Percentiles rank a stretch among this genome's conserved stretches.
Evolutionary conservation across 768 basidiomycete genomes (phyloP).

Genomic region (Amanita phalloides): DNA sequence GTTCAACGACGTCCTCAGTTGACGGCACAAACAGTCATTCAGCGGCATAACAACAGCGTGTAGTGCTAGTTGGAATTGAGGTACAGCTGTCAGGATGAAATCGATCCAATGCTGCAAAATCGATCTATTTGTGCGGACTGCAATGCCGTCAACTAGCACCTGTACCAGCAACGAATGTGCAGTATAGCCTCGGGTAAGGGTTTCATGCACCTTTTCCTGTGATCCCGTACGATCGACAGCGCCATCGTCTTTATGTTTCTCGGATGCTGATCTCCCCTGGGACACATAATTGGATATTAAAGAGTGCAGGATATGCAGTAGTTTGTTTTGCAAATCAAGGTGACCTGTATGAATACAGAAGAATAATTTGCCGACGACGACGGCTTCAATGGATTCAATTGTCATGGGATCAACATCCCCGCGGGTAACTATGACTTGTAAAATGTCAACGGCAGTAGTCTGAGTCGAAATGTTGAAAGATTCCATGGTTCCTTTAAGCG

Average conservation of each 20-base stretch:
- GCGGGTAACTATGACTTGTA: constrained; percentile 73
- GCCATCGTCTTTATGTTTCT: constrained; percentile 19
- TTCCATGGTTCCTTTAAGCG: constrained; percentile 39
- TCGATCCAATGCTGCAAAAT: constrained; percentile 95
- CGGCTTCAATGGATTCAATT: constrained; percentile 57
- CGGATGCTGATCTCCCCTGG: constrained; percentile 12
- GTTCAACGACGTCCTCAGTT: constrained; percentile 44
- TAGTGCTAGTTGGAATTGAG: constrained; percentile 70
- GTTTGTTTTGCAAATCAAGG: constrained; percentile 86
- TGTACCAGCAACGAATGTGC: constrained; percentile 68
- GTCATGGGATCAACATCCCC: constrained; percentile 62
- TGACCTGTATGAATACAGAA: constrained; percentile 55
- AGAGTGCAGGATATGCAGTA: constrained; percentile 84
- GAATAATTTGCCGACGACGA: constrained; percentile 68
- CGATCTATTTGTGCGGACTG: constrained; percentile 55
- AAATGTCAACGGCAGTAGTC: constrained; percentile 63
- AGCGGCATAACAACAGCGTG: constrained; percentile 62
- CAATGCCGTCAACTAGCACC: constrained; percentile 74
- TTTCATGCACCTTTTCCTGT: constrained; percentile 21
- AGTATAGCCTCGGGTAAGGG: constrained; percentile 26
- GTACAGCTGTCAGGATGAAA: constrained; percentile 85
- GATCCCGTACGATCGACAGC: constrained; percentile 20
- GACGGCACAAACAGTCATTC: constrained; percentile 69
- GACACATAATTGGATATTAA: constrained; percentile 38
- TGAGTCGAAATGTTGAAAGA: constrained; percentile 59